Base-by-base conservation (phyloP, 2,329 filamentous ascomycete genomes). In the Cadophora luteo-olivacea region DNA sequence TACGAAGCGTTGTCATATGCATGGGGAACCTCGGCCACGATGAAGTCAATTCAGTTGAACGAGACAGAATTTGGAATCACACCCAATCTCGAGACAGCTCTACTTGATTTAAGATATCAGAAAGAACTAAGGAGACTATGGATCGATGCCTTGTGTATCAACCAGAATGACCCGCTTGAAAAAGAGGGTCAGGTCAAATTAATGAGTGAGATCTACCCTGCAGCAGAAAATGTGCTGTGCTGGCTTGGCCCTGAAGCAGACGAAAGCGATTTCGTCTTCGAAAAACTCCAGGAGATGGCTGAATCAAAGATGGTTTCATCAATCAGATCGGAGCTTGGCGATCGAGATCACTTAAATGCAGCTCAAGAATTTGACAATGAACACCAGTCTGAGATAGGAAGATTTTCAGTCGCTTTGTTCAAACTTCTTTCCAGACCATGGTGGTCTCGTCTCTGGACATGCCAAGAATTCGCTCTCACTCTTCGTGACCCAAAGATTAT, bases 91-190 rank as follows among this genome's bases (percentile, higher is more conserved):
- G 36, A 29, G 12, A 8, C n/a, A 6, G 55, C 55, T 41, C 33
- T 60, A 7, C n/a, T 22, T 14, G 33, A 64, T 25, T 22, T 51
- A 25, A 19, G 41, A 64, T 9, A 51, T n/a, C 5, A 51, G 33
- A 19, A 24, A 14, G 48, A 51, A 22, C 7, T 32, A 19, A 48
- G 48, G 41, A 24, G 48, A 24, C 48, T 64, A 1, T 64, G 61
- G 61, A 19, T 64, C 14, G 61, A 64, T n/a, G 61, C 61, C 14
- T 25, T 64, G 22, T 64, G 61, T 22, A 64, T 64, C 22, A 52
- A 64, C 8, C 61, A 64, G 25, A 33, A 5, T 16, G 45, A 64
- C 24, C n/a, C 33, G 11, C 19, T 52, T 22, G 61, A 64, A 32
- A 51, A 52, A 16, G n/a, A 52, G 6, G 7, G 6, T 2, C 41